Base-by-base conservation (phyloP, 768 basidiomycete species). In the Phanerodontia chrysosporium region DNA sequence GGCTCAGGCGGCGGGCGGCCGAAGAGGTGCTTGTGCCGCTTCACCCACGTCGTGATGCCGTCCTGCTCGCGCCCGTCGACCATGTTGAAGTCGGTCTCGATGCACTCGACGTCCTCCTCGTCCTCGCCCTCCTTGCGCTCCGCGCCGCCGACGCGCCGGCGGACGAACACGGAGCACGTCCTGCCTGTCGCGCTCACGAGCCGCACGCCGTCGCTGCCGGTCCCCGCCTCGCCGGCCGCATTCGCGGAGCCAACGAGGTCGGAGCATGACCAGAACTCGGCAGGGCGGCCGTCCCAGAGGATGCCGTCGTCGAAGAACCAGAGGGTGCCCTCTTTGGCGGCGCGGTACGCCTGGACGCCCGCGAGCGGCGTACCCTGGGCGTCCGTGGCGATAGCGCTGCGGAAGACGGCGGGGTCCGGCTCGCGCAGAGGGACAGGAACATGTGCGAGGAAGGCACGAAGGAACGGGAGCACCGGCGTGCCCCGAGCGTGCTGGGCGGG, bases 241-340 rank as follows among this genome's bases (percentile, higher is more conserved):
- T 46, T 42, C n/a, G 58, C 54, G 18, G 18, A 16, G 10, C 55
- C 54, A 13, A 67, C 68, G n/a, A 92, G 70, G 62, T 86, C 82
- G 46, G 78, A 75, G 24, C 87, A 71, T 2, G 84, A 72, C 84
- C 89, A 91, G 65, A 89, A 91, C 63, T 89, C 86, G 66, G 86
- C 89, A 2, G 88, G 88, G 62, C 87, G 87, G 66, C 80, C 82
- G 67, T 90, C 88, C 82, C 86, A 87, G 8, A 92, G 77, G 16
- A 92, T 77, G 6, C 89, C 90, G 24, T 76, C 74, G 42, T 77
- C 72, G 48, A 86, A 75, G 75, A 91, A 92, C 85, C 89, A 89
- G 42, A 92, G 73, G 48, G 78, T 85, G 1, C 88, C 88, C 1
- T 77, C 69, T 67, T 89, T 90, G 1, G 89, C 88, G n/a, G 80